A percentile compares a stretch with the other conserved stretches of the same genome.
These are phyloP conservation scores for Diaporthe velutina DNA, from an alignment of 2,329 filamentous ascomycete species.

Conservation along the genomic window DNA sequence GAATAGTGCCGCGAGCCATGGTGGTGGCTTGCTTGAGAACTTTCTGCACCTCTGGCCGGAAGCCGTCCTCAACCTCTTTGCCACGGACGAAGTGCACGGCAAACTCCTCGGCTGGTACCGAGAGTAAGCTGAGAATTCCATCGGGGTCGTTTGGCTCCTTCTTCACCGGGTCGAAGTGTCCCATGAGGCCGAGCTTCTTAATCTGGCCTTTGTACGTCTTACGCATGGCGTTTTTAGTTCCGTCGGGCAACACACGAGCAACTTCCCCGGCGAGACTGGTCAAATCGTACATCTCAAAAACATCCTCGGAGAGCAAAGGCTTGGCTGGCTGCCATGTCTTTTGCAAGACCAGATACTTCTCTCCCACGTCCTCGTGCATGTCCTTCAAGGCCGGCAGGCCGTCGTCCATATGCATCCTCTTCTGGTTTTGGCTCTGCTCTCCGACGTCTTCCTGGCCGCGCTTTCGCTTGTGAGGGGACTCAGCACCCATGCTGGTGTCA, in stretches of 20 bases:
- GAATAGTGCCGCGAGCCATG: conserved; percentile 69
- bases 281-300: conserved; percentile 71
- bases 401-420: conserved; percentile 74
- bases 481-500: conserved; percentile 61
- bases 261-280: conserved; percentile 70
- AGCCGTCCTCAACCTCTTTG: conserved; percentile 67
- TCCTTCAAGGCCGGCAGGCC: conserved; percentile 73
- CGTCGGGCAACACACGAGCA: conserved; percentile 73
- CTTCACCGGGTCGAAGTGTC: conserved; percentile 71
- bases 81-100: conserved; percentile 65
- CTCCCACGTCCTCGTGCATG: conserved; percentile 75
- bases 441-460: conserved; percentile 65
- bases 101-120: conserved; percentile 69
- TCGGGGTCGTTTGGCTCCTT: conserved; percentile 65
- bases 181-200: conserved; percentile 72
- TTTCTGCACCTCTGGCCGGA: conserved; percentile 59
- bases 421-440: conserved; percentile 65
- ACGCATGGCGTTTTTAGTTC: conserved; percentile 75
- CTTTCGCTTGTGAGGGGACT: conserved; percentile 73
- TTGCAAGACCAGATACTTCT: conserved; percentile 76
- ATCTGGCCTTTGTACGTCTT: conserved; percentile 79
- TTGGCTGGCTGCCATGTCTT: conserved; percentile 54
- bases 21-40: conserved; percentile 64
- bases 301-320: conserved; percentile 66
- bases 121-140: conserved; percentile 66